phyloP scores from a whole-genome alignment of 2,329 filamentous ascomycete genomes.

The Coniosporium uncinatum region DNA sequence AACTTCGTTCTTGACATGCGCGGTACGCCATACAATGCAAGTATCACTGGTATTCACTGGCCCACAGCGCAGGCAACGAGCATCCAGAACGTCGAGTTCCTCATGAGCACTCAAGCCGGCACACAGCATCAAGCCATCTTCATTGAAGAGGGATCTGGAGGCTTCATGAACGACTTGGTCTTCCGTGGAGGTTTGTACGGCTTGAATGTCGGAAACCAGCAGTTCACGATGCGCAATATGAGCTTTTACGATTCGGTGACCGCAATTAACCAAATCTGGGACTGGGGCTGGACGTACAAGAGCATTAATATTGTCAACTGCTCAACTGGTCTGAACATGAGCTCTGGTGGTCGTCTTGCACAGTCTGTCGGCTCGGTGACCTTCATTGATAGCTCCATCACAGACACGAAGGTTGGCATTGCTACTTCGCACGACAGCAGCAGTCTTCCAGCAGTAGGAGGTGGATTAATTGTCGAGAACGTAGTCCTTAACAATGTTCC shows the following conservation, averaged over 20 bases:
- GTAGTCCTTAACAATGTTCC: conserved; percentile 20
- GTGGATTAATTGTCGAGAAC: conserved; percentile 51
- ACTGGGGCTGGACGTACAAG: conserved; percentile 29
- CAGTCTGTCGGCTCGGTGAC: conserved; percentile 25
- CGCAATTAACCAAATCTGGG: conserved; percentile 39
- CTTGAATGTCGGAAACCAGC: conserved; percentile 36
- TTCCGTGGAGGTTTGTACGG: conserved; percentile 36
- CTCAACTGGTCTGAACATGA: conserved; percentile 1
- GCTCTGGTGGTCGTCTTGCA: conserved; percentile 39
- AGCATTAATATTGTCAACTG: conserved; percentile 11
- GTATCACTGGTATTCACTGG: conserved; percentile 27
- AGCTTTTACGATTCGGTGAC: conserved; percentile 23
- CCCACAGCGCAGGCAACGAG: conserved; percentile 18
- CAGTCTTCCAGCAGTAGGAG: conserved; percentile 39
- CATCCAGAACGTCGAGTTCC: conserved; percentile 49
- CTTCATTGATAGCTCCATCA: conserved; percentile 15
- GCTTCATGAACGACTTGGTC: conserved; percentile 37
- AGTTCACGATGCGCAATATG: conserved; percentile 52
- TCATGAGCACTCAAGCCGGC: conserved; percentile 29
- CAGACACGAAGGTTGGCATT: conserved; percentile 2
- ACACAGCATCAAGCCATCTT: conserved; percentile 41
- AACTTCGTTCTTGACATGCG: conserved; percentile 16
- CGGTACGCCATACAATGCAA: conserved; percentile 9
- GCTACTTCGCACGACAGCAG: conserved; percentile 27
- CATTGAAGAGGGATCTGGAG: conserved; percentile 35